phyloP scores from a whole-genome alignment of 352 stramenopile species.

The Phytophthora crassamura region DNA sequence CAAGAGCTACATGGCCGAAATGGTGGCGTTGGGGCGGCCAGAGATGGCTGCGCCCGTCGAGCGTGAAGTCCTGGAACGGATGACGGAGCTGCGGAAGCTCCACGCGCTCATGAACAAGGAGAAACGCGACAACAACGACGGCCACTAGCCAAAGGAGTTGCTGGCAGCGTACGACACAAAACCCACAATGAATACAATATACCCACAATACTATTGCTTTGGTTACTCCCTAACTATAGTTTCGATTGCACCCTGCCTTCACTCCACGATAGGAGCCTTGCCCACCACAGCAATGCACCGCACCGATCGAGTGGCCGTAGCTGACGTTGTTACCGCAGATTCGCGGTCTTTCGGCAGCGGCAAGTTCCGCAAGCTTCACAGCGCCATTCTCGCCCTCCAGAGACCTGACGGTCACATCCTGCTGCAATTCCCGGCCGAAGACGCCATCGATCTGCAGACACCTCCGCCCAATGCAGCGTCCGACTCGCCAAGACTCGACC shows the following conservation, averaged over 20 bases:
- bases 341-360: slow-evolving; percentile 6
- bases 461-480: neutral
- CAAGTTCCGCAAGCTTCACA: slow-evolving; percentile 22
- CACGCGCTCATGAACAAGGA: slow-evolving; percentile 67
- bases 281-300: slow-evolving; percentile 6
- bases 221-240: no score
- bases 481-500: neutral
- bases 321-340: neutral
- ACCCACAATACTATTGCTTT: no score
- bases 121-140: slow-evolving; percentile 24
- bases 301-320: slow-evolving; percentile 4
- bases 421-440: slow-evolving; percentile 44
- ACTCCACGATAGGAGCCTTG: no score
- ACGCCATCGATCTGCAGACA: slow-evolving; percentile 33
- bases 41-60: slow-evolving; percentile 55
- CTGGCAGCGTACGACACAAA: no score
- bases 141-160: neutral
- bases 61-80: slow-evolving; percentile 69
- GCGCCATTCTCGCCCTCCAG: slow-evolving; percentile 23
- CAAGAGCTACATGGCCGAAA: slow-evolving; percentile 73
- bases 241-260: no score
- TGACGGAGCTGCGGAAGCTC: slow-evolving; percentile 69
- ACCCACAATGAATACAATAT: neutral
- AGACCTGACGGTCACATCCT: slow-evolving; percentile 47
- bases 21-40: slow-evolving; percentile 57